Percentiles rank a stretch among this genome's conserved stretches.
phyloP scores from a whole-genome alignment of 208 protist species.

The Wallacemonas rigidus region DNA sequence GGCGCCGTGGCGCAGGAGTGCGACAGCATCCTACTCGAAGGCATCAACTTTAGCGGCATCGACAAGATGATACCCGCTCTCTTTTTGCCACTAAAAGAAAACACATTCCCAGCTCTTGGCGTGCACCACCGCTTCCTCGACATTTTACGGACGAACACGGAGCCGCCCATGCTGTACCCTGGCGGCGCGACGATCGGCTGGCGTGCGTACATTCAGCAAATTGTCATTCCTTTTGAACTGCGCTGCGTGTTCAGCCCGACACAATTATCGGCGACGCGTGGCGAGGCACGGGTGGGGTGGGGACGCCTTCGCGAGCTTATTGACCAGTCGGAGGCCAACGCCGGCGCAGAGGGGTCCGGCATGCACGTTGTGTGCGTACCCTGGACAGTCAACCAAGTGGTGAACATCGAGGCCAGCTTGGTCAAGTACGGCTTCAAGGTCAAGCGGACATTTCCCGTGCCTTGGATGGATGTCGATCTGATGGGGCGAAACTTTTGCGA shows the following conservation, averaged over 20 bases:
- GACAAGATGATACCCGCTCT: constrained; percentile 66
- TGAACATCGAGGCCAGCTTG: constrained; percentile 88
- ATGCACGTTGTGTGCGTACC: constrained; percentile 71
- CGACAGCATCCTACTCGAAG: constrained; percentile 76
- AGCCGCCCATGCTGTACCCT: constrained; percentile 85
- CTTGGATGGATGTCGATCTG: constrained; percentile 79
- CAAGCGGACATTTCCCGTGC: constrained; percentile 61
- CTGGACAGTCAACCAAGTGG: constrained; percentile 87
- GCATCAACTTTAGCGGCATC: constrained; percentile 64
- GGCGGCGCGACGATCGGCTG: constrained; percentile 47
- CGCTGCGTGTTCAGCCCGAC: constrained; percentile 80
- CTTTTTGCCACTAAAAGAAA: constrained; percentile 73
- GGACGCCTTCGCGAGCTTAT: constrained; percentile 72
- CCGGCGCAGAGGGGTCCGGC: constrained; percentile 13
- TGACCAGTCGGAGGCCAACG: constrained; percentile 32
- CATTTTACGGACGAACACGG: constrained; percentile 48
- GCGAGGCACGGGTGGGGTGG: constrained; percentile 80
- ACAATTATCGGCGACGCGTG: constrained; percentile 70
- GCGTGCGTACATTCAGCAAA: constrained; percentile 42
- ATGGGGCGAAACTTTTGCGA: constrained; percentile 82
- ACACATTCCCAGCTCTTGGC: constrained; percentile 79
- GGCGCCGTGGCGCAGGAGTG: constrained; percentile 49
- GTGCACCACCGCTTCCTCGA: constrained; percentile 84
- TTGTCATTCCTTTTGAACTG: constrained; percentile 72
- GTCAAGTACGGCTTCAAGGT: constrained; percentile 84